A percentile compares a stretch with the other conserved stretches of the same genome.
Evolutionary conservation across 306 rosid species (phyloP).

Genomic region (Arachis stenosperma): DNA sequence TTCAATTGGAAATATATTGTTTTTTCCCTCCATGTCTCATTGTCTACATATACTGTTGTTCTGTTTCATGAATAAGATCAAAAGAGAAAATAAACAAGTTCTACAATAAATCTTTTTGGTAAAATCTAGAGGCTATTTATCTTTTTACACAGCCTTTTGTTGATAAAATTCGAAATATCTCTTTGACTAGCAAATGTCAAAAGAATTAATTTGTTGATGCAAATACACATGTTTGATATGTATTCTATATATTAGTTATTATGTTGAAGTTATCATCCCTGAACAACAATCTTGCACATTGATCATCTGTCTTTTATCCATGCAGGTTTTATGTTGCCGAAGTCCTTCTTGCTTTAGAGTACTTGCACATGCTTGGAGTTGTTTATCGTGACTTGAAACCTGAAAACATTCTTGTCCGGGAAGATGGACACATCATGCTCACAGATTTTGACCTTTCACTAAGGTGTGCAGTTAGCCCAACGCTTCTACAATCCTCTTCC

Average conservation of each 20-base stretch:
- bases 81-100: not conserved
- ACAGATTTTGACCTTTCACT: conserved; percentile 83
- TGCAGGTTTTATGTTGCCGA: conserved; percentile 85
- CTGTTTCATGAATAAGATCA: not conserved
- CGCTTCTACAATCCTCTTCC: conserved; percentile 61
- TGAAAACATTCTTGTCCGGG: conserved; percentile 82
- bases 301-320: not conserved
- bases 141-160: not conserved
- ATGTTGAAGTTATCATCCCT: not conserved
- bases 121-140: not conserved
- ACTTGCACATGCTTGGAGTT: conserved; percentile 88
- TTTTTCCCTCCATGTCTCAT: not conserved
- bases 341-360: conserved; percentile 83
- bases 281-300: not conserved
- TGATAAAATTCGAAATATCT: not conserved
- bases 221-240: not conserved
- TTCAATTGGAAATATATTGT: not conserved
- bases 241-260: not conserved
- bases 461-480: conserved; percentile 76
- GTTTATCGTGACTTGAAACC: conserved; percentile 83
- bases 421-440: conserved; percentile 90
- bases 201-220: not conserved
- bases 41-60: not conserved
- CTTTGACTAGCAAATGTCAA: not conserved
- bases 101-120: not conserved